Evolutionary conservation across 2,329 filamentous ascomycete species (phyloP).

Genomic region (Aspergillus amoenus): DNA sequence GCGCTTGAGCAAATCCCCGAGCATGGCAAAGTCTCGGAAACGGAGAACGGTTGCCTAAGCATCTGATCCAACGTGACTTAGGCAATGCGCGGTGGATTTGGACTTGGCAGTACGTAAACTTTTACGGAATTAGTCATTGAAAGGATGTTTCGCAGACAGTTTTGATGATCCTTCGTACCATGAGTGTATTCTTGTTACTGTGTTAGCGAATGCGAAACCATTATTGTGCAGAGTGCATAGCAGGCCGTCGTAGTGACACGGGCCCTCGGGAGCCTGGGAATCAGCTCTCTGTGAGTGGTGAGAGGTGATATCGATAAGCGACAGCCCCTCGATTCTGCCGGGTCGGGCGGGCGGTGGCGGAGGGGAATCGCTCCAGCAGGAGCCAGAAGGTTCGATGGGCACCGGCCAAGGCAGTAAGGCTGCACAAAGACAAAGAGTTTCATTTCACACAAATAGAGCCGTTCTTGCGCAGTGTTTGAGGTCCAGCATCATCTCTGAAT

Average conservation of each 20-base stretch:
- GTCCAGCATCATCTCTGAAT: slow-evolving; percentile 1
- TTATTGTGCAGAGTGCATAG: background rate
- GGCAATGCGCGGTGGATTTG: background rate
- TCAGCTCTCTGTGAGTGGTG: background rate
- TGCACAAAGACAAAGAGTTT: slow-evolving; percentile 2
- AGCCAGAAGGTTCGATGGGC: slow-evolving; percentile 43
- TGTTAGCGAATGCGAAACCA: background rate
- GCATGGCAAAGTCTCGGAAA: background rate
- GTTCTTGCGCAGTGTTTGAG: background rate
- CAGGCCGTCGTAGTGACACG: background rate
- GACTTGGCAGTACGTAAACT: background rate
- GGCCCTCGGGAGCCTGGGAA: background rate
- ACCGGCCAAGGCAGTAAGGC: slow-evolving; percentile 9
- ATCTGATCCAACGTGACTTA: background rate
- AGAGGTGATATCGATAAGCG: slow-evolving; percentile 21
- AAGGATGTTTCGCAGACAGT: background rate
- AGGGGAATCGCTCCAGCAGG: slow-evolving; percentile 26
- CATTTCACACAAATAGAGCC: background rate
- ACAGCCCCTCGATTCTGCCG: slow-evolving; percentile 25
- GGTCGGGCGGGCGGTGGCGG: slow-evolving; percentile 25
- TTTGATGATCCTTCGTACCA: background rate
- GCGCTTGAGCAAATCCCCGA: slow-evolving; percentile 7
- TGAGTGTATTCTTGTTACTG: background rate
- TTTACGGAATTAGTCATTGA: slow-evolving; percentile 2
- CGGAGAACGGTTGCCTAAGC: background rate